Conservation (phyloP, 306 rosid genomes). For the Pueraria montana region DNA sequence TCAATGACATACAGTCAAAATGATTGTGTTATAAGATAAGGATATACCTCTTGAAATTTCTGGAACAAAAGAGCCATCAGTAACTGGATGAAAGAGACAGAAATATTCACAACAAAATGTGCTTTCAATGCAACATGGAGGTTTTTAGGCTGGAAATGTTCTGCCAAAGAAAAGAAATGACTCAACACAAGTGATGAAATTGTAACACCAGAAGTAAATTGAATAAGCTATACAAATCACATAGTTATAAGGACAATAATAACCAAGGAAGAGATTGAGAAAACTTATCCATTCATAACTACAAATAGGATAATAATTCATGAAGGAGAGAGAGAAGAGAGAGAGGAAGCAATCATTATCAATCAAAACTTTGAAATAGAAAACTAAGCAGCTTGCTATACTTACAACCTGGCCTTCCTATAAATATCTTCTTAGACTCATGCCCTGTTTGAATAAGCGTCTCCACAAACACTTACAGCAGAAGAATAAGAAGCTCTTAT, state of each 20-base stretch:
- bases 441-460: neutral
- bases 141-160: neutral
- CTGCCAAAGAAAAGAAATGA: constrained; percentile 2
- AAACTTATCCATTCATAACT: neutral
- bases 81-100: constrained; percentile 12
- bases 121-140: neutral
- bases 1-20: neutral
- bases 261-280: neutral
- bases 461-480: neutral
- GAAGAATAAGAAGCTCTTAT: neutral
- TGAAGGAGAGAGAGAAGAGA: neutral
- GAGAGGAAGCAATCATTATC: neutral
- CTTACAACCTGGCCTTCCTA: neutral
- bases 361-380: neutral
- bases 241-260: neutral
- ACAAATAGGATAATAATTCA: neutral
- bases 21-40: constrained; percentile 22
- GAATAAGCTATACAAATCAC: neutral
- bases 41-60: constrained; percentile 75
- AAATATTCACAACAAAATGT: constrained; percentile 1
- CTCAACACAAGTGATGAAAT: neutral
- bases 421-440: neutral
- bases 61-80: constrained; percentile 73
- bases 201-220: neutral
- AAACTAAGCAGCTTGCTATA: constrained; percentile 13